Evolutionary conservation across 179 eudicot species (phyloP).

Genomic region (Heliamphora pulchella): DNA sequence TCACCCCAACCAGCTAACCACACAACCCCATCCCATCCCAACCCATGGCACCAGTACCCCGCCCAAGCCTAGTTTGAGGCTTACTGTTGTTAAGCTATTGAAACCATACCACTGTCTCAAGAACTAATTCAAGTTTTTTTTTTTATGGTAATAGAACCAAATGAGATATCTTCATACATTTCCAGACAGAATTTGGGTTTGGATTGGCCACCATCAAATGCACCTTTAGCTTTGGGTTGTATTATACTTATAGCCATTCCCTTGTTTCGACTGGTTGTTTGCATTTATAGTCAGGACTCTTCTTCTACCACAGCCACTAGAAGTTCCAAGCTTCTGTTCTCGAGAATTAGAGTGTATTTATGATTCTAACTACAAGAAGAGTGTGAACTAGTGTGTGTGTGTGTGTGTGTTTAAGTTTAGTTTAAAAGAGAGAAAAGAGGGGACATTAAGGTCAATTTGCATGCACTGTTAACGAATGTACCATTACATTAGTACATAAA

Average conservation of each 20-base stretch:
- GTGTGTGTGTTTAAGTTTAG: too few species aligned
- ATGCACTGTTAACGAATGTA: too few species aligned
- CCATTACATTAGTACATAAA: too few species aligned
- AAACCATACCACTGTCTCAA: too few species aligned
- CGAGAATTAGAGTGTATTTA: slow-evolving; percentile 27
- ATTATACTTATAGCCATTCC: slow-evolving; percentile 75
- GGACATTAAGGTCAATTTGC: too few species aligned
- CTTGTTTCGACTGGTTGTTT: slow-evolving; percentile 62
- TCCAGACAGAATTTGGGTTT: slow-evolving; percentile 57
- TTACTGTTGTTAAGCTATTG: too few species aligned
- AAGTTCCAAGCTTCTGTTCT: slow-evolving; percentile 69
- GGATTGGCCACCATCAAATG: slow-evolving; percentile 75
- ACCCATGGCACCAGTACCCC: too few species aligned
- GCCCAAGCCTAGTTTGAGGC: too few species aligned
- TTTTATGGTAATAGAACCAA: slow-evolving; percentile 19
- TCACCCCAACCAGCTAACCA: too few species aligned
- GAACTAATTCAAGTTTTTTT: too few species aligned
- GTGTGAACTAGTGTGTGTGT: slow-evolving; percentile 38
- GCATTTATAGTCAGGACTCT: slow-evolving; percentile 84
- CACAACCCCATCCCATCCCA: too few species aligned
- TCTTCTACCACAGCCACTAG: slow-evolving; percentile 44
- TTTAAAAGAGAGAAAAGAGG: too few species aligned
- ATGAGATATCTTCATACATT: slow-evolving; percentile 89
- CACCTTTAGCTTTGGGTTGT: slow-evolving; percentile 69
- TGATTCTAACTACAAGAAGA: slow-evolving; percentile 62